A percentile compares a stretch with the other conserved stretches of the same genome.
Evolutionary conservation across 768 basidiomycete genomes (phyloP).

Genomic region (Boletales sp.): DNA sequence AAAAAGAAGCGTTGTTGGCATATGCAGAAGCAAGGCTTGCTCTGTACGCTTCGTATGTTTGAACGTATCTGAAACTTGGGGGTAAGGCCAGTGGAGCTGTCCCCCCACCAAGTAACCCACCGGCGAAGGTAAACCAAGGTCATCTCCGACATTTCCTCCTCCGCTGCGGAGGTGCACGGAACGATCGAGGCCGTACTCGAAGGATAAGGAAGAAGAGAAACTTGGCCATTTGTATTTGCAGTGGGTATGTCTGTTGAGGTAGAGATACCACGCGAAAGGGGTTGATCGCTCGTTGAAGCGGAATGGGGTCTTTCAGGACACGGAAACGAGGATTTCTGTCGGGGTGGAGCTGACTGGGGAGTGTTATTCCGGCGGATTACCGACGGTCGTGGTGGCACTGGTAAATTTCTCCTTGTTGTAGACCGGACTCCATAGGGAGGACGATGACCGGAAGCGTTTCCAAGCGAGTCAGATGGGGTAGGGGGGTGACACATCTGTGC

Average conservation of each 20-base stretch:
- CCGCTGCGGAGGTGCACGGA: slow-evolving; percentile 3
- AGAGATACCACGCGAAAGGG: neutral
- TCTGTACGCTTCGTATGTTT: slow-evolving; percentile 31
- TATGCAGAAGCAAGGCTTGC: slow-evolving; percentile 32
- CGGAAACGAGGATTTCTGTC: neutral
- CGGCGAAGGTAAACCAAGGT: slow-evolving; percentile 26
- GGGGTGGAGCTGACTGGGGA: neutral
- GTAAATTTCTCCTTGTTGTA: slow-evolving; percentile 11
- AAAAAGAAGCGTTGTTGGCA: slow-evolving; percentile 28
- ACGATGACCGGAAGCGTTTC: neutral
- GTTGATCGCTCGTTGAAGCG: neutral
- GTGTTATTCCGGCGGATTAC: slow-evolving; percentile 6
- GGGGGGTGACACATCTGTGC: slow-evolving; percentile 9
- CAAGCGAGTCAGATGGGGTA: neutral
- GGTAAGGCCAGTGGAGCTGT: slow-evolving; percentile 1
- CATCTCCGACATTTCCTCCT: slow-evolving; percentile 28
- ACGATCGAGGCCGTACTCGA: neutral
- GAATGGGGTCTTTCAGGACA: neutral
- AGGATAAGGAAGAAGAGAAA: neutral
- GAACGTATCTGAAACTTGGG: slow-evolving; percentile 23
- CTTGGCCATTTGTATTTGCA: neutral
- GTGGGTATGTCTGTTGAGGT: neutral
- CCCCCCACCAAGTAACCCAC: slow-evolving; percentile 15
- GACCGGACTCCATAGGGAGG: neutral
- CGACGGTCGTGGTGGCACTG: slow-evolving; percentile 18